A percentile compares a stretch with the other conserved stretches of the same genome.
These are phyloP conservation scores for Fusarium falciforme DNA, from an alignment of 2,329 filamentous ascomycete genomes.

Conservation along the genomic window DNA sequence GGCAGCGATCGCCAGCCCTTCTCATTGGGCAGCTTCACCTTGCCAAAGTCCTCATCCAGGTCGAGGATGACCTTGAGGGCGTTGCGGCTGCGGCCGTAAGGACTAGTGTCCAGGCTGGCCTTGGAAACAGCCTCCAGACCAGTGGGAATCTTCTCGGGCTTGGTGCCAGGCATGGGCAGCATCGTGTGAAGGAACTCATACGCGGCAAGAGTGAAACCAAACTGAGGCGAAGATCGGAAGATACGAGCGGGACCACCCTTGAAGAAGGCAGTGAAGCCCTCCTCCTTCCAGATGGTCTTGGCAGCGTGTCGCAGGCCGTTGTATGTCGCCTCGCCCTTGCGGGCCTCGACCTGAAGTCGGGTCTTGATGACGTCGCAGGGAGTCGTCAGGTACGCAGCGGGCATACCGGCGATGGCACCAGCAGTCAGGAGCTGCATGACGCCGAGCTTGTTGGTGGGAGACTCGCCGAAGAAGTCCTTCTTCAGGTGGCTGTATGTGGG, in stretches of 20 bases:
- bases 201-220: conserved; percentile 95
- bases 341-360: conserved; percentile 94
- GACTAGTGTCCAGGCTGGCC: conserved; percentile 55
- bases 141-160: conserved; percentile 63
- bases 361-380: conserved; percentile 99
- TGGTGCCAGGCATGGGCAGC: conserved; percentile 77
- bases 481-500: conserved; percentile 96
- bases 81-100: conserved; percentile 77
- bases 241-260: conserved; percentile 97
- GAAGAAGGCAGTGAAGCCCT: conserved; percentile 97
- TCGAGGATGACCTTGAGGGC: conserved; percentile 96
- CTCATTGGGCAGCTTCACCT: conserved; percentile 69
- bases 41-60: conserved; percentile 92
- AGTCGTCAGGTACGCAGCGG: conserved; percentile 92
- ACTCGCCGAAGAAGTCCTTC: conserved; percentile 92
- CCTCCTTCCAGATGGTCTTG: conserved; percentile 84
- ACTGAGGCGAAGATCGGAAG: conserved; percentile 93
- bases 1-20: conserved; percentile 66
- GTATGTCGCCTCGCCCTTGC: conserved; percentile 93
- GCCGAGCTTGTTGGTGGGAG: conserved; percentile 85
- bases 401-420: conserved; percentile 94
- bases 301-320: conserved; percentile 89
- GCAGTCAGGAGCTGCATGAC: conserved; percentile 91
- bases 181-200: conserved; percentile 90
- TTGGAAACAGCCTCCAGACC: conserved; percentile 66